These are phyloP conservation scores for Cercospora brassicicola DNA, from an alignment of 2,329 filamentous ascomycete species.

Conservation along the genomic window DNA sequence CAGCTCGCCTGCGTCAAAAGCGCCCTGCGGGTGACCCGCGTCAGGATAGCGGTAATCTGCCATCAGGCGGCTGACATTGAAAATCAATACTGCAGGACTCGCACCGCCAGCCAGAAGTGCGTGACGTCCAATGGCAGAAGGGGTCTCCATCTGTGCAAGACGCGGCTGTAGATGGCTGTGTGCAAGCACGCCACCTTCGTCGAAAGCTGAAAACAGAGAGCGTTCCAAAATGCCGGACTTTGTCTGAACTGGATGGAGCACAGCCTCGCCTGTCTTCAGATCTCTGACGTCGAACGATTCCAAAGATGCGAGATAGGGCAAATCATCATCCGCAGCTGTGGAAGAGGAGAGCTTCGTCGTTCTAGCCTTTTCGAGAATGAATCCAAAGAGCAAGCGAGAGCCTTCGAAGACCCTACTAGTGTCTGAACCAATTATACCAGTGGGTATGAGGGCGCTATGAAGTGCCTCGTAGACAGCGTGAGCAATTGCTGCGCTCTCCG, in stretches of 20 bases:
- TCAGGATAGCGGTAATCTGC: slow-evolving; percentile 25
- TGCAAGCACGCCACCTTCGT: slow-evolving; percentile 26
- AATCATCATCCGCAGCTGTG: slow-evolving; percentile 20
- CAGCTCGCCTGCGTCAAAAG: slow-evolving; percentile 29
- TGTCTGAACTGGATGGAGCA: slow-evolving; percentile 33
- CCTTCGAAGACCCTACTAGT: slow-evolving; percentile 38
- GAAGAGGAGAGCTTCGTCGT: slow-evolving; percentile 20
- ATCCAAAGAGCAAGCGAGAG: slow-evolving; percentile 40
- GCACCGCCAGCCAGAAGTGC: slow-evolving; percentile 31
- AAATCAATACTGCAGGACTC: slow-evolving; percentile 25
- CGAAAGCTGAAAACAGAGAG: slow-evolving; percentile 34
- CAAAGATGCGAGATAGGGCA: slow-evolving; percentile 33
- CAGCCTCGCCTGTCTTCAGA: slow-evolving; percentile 34
- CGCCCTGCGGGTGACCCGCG: slow-evolving; percentile 20
- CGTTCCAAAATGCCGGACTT: slow-evolving; percentile 34
- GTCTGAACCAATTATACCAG: slow-evolving; percentile 33
- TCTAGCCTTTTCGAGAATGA: slow-evolving; percentile 40
- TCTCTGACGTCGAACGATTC: slow-evolving; percentile 36
- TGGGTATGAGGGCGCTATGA: slow-evolving; percentile 35
- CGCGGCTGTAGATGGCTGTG: slow-evolving; percentile 18
- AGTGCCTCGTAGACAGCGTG: slow-evolving; percentile 35
- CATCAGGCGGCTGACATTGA: slow-evolving; percentile 25
- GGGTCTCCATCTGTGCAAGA: slow-evolving; percentile 15
- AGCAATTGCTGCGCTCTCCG: slow-evolving; percentile 38
- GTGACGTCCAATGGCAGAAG: slow-evolving; percentile 4